A percentile compares a stretch with the other conserved stretches of the same genome.
These are phyloP conservation scores for Nicotiana rustica DNA, from an alignment of 305 asterid genomes.

Conservation along the genomic window DNA sequence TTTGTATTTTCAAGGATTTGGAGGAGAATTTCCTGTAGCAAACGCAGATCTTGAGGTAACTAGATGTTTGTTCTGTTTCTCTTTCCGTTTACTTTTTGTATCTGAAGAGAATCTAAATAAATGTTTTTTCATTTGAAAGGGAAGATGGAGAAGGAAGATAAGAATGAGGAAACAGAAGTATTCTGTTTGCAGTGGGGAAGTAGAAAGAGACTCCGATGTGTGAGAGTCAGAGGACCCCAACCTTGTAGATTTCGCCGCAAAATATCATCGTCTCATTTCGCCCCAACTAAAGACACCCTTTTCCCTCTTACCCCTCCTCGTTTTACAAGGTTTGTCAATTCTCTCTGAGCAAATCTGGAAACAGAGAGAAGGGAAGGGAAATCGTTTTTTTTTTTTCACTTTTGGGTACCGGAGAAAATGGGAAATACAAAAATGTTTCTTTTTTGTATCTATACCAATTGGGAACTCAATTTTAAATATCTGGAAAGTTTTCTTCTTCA, in stretches of 20 bases:
- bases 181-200: conserved; percentile 56
- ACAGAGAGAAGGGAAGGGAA: no score
- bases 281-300: conserved; percentile 35
- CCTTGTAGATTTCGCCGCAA: conserved; percentile 45
- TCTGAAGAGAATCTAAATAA: no score
- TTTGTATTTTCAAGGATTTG: background rate
- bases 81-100: no score
- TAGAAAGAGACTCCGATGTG: conserved; percentile 57
- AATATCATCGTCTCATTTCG: conserved; percentile 32
- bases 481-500: no score
- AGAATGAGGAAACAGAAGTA: conserved; percentile 45
- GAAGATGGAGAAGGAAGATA: conserved; percentile 45
- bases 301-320: conserved; percentile 32
- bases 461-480: no score
- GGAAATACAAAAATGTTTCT: no score
- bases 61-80: background rate
- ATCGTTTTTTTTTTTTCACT: no score
- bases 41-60: background rate
- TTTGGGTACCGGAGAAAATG: no score
- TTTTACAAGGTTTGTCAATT: conserved; percentile 40
- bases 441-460: no score
- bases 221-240: conserved; percentile 45
- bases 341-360: no score
- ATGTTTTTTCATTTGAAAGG: no score
- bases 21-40: background rate